A percentile compares a stretch with the other conserved stretches of the same genome.
phyloP scores from a whole-genome alignment of 495 filamentous ascomycete genomes.

The Chaetomium fimeti region DNA sequence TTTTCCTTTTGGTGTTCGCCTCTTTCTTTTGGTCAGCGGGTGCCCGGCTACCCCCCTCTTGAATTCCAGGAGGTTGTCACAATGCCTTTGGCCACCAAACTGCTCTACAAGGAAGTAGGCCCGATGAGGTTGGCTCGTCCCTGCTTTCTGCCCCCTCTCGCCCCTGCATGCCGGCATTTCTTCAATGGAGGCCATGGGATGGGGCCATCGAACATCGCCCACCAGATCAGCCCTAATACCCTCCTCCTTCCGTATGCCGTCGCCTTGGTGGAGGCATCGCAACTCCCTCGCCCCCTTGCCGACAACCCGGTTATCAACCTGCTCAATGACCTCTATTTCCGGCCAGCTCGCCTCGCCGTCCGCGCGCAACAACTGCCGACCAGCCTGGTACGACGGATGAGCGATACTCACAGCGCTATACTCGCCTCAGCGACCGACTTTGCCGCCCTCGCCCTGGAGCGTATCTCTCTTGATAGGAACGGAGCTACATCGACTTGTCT shows the following conservation, averaged over 20 bases:
- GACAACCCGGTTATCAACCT: background rate
- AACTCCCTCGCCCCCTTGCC: slow-evolving; percentile 1
- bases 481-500: background rate
- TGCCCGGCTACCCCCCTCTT: background rate
- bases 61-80: background rate
- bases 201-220: background rate
- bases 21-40: too few species aligned
- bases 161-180: background rate
- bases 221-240: background rate
- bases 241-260: slow-evolving; percentile 2
- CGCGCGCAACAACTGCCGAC: background rate
- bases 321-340: background rate
- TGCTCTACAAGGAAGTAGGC: background rate
- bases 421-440: slow-evolving; percentile 1
- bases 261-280: background rate
- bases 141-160: background rate
- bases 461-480: background rate
- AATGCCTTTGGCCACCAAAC: background rate
- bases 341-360: background rate
- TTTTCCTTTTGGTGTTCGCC: too few species aligned
- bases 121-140: background rate
- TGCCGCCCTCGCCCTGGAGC: background rate
- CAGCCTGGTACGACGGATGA: background rate
- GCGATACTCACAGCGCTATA: background rate
- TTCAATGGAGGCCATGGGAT: background rate